These are phyloP conservation scores for Rhododendron ovatum DNA, from an alignment of 148 eudicot species.

Conservation along the genomic window DNA sequence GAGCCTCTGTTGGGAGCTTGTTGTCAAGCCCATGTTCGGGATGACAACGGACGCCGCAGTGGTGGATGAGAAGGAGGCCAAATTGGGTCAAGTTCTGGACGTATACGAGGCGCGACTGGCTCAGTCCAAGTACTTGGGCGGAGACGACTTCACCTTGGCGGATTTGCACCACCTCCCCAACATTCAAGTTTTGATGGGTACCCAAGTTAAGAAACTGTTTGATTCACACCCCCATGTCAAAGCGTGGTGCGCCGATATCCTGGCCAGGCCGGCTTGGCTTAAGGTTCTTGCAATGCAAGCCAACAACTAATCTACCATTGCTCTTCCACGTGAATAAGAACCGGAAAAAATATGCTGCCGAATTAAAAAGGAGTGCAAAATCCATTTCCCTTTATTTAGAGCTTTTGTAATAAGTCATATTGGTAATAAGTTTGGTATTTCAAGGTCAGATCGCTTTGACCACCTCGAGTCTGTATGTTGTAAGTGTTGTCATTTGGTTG, in stretches of 20 bases:
- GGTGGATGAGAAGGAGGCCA: conserved; percentile 36
- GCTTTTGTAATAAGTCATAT: too few relatives aligned
- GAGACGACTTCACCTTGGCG: conserved; percentile 47
- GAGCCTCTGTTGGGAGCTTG: conserved; percentile 44
- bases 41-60: conserved; percentile 26
- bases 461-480: too few relatives aligned
- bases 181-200: conserved; percentile 29
- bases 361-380: too few relatives aligned
- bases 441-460: too few relatives aligned
- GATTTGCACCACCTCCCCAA: conserved; percentile 69
- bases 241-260: conserved; percentile 55
- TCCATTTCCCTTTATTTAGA: neutral
- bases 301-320: neutral
- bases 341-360: too few relatives aligned
- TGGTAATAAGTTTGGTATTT: too few relatives aligned
- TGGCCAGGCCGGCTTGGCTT: conserved; percentile 67
- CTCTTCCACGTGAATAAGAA: too few relatives aligned
- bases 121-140: conserved; percentile 58
- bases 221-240: conserved; percentile 45
- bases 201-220: conserved; percentile 28
- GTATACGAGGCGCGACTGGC: conserved; percentile 58
- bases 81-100: conserved; percentile 51
- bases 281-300: conserved; percentile 32
- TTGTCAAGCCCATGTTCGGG: conserved; percentile 38
- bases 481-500: neutral